Conservation (phyloP, 2,329 filamentous ascomycete genomes). For the Amphichorda felina region DNA sequence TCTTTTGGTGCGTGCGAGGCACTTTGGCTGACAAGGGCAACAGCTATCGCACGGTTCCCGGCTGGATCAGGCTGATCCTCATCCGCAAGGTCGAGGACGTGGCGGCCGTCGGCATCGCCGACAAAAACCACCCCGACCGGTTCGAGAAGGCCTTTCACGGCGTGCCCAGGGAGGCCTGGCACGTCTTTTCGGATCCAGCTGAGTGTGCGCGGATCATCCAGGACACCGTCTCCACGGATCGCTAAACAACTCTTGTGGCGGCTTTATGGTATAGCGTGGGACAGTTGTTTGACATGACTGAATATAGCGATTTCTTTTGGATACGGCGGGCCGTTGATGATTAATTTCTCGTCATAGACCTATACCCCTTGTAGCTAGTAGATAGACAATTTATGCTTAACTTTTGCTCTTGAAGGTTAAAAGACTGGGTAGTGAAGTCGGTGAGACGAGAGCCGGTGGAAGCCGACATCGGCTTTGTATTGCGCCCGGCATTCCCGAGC, state of each 20-base stretch:
- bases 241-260: not conserved
- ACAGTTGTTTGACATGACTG: too few relatives aligned
- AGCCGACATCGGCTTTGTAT: constrained; percentile 3
- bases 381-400: too few relatives aligned
- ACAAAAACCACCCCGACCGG: constrained; percentile 60
- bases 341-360: too few relatives aligned
- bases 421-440: too few relatives aligned
- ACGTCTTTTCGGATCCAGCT: constrained; percentile 66
- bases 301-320: too few relatives aligned
- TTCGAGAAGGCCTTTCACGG: constrained; percentile 77
- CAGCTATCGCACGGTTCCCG: constrained; percentile 51
- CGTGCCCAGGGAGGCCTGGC: constrained; percentile 61
- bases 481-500: not conserved
- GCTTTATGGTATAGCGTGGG: too few relatives aligned
- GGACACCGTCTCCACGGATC: constrained; percentile 8
- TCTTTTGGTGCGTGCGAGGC: too few relatives aligned
- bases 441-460: not conserved
- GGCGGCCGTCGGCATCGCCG: constrained; percentile 53
- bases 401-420: too few relatives aligned
- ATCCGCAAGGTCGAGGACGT: constrained; percentile 77
- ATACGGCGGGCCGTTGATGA: too few relatives aligned
- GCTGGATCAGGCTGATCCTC: constrained; percentile 73
- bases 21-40: constrained; percentile 3
- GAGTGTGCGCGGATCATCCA: constrained; percentile 39
- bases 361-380: too few relatives aligned